Evolutionary conservation across 116 monocot species (phyloP), one percentile per base, ranked within the genome.

Genomic region (Phalaenopsis hybrid): DNA sequence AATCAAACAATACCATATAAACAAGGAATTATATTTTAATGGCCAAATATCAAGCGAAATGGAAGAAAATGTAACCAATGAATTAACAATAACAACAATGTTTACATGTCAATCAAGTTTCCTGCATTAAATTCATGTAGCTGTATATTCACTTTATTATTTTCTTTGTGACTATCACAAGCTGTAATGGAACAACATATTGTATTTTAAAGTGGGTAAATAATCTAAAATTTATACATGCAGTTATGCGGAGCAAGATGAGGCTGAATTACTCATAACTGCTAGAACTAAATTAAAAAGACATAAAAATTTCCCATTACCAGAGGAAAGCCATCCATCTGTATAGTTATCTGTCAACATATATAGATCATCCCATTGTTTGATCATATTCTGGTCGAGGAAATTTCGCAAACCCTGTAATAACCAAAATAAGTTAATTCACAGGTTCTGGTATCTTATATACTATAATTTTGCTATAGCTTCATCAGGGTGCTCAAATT

Each of bases 311-410:
- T 3, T 50, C n/a, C 59, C 37, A 51, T 51, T 85, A 97, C 94
- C 93, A 79, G 97, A 91, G 52, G 97, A 98, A 80, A 98, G 90
- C 95, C 97, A 98, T 72, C 90, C 83, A 83, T 98, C 91, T 28
- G 89, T 87, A 83, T 89, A 94, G 78, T 41, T 87, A 85, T 98
- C 93, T 41, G 97, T 93, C 77, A 79, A 51, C 52, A 59, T 86
- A 81, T 94, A 98, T 5, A 93, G 81, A 83, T 91, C 91, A 85
- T 94, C 82, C 92, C 97, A 98, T 33, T 82, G 70, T 77, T 89
- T 90, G 82, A 90, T 76, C 84, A 88, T 82, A 46, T 80, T 76
- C 79, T 98, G 79, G 72, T 93, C 91, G 52, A 94, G 90, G 6
- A 91, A 5, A 81, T 84, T 75, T 51, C 52, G 84, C 84, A 98